phyloP scores from a whole-genome alignment of 108 stramenopile genomes.

The Skeletonema costatum region DNA sequence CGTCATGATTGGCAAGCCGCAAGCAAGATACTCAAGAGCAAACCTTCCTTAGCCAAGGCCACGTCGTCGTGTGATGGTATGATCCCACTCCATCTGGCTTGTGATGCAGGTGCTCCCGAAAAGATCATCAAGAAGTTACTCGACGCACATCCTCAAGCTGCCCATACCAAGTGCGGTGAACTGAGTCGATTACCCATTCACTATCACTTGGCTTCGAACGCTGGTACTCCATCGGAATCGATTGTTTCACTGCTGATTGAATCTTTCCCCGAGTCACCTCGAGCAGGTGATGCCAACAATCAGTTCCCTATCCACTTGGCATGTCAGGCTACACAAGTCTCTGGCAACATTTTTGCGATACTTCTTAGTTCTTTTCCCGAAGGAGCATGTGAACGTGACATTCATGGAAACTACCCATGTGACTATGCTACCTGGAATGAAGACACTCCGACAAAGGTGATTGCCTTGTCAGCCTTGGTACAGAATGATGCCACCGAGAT shows the following conservation, averaged over 20 bases:
- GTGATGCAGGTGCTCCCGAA: neutral
- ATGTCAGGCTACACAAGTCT: neutral
- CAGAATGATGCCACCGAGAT: neutral
- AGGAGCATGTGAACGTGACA: neutral
- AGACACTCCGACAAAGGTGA: neutral
- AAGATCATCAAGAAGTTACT: neutral
- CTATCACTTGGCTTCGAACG: neutral
- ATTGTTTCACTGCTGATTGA: neutral
- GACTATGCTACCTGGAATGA: neutral
- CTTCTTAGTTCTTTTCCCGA: neutral
- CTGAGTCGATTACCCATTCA: neutral
- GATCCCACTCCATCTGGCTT: neutral
- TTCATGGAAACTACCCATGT: neutral
- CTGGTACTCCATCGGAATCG: neutral
- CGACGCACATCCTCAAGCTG: neutral
- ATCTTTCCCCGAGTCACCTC: neutral
- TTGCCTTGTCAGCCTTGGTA: neutral
- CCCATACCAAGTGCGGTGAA: neutral
- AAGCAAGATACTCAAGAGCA: neutral
- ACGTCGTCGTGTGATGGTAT: neutral
- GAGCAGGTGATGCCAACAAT: neutral
- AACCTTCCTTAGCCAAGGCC: neutral
- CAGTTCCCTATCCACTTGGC: neutral
- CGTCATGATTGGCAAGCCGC: neutral
- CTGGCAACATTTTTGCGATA: neutral